Evolutionary conservation across 2,329 filamentous ascomycete species (phyloP), one percentile per base, ranked within the genome.

Genomic region (Lomentospora prolificans): DNA sequence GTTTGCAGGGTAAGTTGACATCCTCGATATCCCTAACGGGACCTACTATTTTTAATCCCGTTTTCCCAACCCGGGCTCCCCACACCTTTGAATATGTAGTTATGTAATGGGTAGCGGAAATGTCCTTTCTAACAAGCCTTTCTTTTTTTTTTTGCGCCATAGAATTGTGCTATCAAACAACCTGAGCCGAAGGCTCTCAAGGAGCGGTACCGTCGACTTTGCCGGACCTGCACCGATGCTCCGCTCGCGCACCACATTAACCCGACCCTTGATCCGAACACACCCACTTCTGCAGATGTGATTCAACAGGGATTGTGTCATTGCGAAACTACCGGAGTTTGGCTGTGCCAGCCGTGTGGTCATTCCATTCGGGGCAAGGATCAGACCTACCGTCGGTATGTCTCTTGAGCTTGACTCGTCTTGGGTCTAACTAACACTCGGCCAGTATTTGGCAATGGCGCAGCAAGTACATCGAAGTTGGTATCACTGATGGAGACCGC

Each of bases 141-240:
- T 7, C n/a, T 24, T n/a, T 12, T 10, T 19, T 46, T 46, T 19
- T 33, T 33, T 33, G 30, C 33, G 22, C 5, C 50, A 54, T 67
- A 95, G 90, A 97, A 97, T 63, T 97, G 92, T 70, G 85, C 86
- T 4, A 86, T 89, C 64, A 96, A 96, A 69, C 84, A 87, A 0
- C 90, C 89, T 0, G 81, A 86, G 2, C 75, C 78, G 1, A 74
- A 78, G 30, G 77, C 82, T 22, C 76, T 95, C 36, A 84, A 82
- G 44, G 81, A 86, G 59, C 84, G 92, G 39, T 86, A 95, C 66
- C 87, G 92, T 52, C 82, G 92, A 22, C 79, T 96, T 3, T 96
- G 92, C 67, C 77, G 77, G 6, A 78, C 82, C 8, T 96, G 92
- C 67, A 79, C 82, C 28, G 84, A 83, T 59, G 85, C 84, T 1